phyloP scores from a whole-genome alignment of 1,284 basidiomycete genomes.

The Sporisorium sorghi region DNA sequence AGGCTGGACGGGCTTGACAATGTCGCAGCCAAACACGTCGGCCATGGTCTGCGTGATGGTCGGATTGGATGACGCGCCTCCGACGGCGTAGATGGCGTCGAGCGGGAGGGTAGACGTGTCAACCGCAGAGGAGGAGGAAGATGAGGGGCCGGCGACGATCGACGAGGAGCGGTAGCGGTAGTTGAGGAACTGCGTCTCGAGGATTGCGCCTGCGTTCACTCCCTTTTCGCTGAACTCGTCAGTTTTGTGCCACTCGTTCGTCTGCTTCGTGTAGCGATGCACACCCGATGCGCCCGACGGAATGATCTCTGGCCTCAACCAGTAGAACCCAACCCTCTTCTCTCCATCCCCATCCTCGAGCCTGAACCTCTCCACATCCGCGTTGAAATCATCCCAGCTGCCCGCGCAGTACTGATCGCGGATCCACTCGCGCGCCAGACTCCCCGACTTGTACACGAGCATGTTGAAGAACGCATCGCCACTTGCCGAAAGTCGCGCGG shows the following conservation, averaged over 20 bases:
- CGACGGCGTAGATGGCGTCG: conserved; percentile 80
- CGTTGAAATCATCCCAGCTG: conserved; percentile 81
- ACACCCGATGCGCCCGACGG: conserved; percentile 78
- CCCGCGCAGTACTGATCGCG: conserved; percentile 77
- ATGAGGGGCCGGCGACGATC: conserved; percentile 73
- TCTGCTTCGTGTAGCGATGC: conserved; percentile 73
- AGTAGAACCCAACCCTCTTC: conserved; percentile 75
- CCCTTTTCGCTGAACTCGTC: conserved; percentile 68
- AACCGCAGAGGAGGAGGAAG: conserved; percentile 7
- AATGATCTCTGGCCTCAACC: conserved; percentile 85
- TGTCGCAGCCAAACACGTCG: conserved; percentile 76
- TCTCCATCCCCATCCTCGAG: conserved; percentile 5
- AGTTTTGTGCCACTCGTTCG: conserved; percentile 50
- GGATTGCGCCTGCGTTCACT: conserved; percentile 81
- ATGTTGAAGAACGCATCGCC: conserved; percentile 70
- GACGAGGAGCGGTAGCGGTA: conserved; percentile 78
- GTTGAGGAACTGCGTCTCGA: conserved; percentile 86
- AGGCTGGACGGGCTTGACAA: conserved; percentile 56
- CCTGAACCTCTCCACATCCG: conserved; percentile 72
- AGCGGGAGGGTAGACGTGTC: conserved; percentile 68
- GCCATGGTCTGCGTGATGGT: conserved; percentile 81
- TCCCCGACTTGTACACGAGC: conserved; percentile 72
- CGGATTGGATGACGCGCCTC: conserved; percentile 81
- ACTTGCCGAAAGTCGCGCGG: conserved; percentile 60
- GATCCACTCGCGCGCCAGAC: conserved; percentile 77